phyloP scores from a whole-genome alignment of 208 protist genomes.

The Trypanosoma avium region DNA sequence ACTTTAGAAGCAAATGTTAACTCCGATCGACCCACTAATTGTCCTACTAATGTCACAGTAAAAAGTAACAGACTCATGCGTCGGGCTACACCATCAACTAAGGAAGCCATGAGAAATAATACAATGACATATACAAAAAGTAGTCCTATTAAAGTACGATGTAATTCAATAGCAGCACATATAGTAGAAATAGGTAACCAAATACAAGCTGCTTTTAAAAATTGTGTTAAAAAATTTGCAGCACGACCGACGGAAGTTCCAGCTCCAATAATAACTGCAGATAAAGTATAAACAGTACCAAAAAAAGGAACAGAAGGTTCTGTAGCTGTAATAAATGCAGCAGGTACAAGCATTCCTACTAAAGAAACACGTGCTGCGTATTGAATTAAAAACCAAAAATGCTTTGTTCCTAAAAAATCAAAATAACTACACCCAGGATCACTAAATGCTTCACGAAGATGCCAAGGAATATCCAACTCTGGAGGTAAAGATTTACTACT shows the following conservation, averaged over 20 bases:
- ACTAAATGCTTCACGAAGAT: slow-evolving; percentile 39
- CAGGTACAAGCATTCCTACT: slow-evolving; percentile 65
- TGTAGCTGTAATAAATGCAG: slow-evolving; percentile 45
- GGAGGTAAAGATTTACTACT: slow-evolving; percentile 7
- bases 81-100: slow-evolving; percentile 51
- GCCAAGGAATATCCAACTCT: slow-evolving; percentile 50
- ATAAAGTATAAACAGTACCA: slow-evolving; percentile 46
- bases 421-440: slow-evolving; percentile 34
- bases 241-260: slow-evolving; percentile 56
- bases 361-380: slow-evolving; percentile 60
- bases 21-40: slow-evolving; percentile 36
- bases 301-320: slow-evolving; percentile 39
- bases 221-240: slow-evolving; percentile 51
- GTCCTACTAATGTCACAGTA: slow-evolving; percentile 60
- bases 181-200: slow-evolving; percentile 66
- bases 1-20: slow-evolving; percentile 41
- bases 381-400: slow-evolving; percentile 78
- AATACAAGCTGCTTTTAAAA: slow-evolving; percentile 51
- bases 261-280: slow-evolving; percentile 51
- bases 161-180: slow-evolving; percentile 44
- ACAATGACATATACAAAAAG: slow-evolving; percentile 66
- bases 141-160: slow-evolving; percentile 43
- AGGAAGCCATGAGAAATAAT: slow-evolving; percentile 60
- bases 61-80: slow-evolving; percentile 63
- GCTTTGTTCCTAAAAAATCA: slow-evolving; percentile 46